Evolutionary conservation across 2,329 filamentous ascomycete genomes (phyloP).

Genomic region (Coniosporium tulheliwenetii): DNA sequence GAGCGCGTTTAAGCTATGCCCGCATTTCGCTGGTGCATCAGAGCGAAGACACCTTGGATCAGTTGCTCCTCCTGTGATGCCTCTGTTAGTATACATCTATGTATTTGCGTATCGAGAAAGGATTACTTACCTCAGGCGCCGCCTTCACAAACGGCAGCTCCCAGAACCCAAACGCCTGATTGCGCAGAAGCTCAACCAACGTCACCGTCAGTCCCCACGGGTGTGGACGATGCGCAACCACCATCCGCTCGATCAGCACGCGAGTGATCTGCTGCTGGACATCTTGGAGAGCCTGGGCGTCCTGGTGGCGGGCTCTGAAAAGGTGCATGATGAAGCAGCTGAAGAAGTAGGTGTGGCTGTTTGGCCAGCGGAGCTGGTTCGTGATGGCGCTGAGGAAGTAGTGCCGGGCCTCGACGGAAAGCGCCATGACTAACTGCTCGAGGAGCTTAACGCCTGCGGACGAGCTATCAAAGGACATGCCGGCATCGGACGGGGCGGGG

Average conservation of each 20-base stretch:
- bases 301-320: slow-evolving; percentile 43
- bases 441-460: slow-evolving; percentile 57
- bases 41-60: too few relatives aligned
- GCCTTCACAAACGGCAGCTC: slow-evolving; percentile 84
- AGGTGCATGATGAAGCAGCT: slow-evolving; percentile 71
- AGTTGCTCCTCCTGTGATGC: too few relatives aligned
- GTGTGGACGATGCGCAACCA: slow-evolving; percentile 70
- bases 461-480: slow-evolving; percentile 47
- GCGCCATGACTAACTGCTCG: slow-evolving; percentile 58
- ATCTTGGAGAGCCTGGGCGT: slow-evolving; percentile 56
- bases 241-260: slow-evolving; percentile 72
- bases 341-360: slow-evolving; percentile 84
- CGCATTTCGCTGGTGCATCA: too few relatives aligned
- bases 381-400: slow-evolving; percentile 70
- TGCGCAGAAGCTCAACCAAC: slow-evolving; percentile 79
- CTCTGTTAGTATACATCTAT: too few relatives aligned
- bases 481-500: slow-evolving; percentile 39
- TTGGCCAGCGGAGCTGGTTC: slow-evolving; percentile 85
- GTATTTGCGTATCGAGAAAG: too few relatives aligned
- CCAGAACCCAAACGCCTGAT: slow-evolving; percentile 82
- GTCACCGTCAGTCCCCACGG: slow-evolving; percentile 91
- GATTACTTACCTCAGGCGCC: slow-evolving; percentile 56
- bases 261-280: slow-evolving; percentile 85
- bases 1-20: too few relatives aligned
- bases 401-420: slow-evolving; percentile 67